Percentiles rank a stretch among this genome's conserved stretches.
Evolutionary conservation across 139 green algal genomes (phyloP).

Genomic region (Gonium pectorale): DNA sequence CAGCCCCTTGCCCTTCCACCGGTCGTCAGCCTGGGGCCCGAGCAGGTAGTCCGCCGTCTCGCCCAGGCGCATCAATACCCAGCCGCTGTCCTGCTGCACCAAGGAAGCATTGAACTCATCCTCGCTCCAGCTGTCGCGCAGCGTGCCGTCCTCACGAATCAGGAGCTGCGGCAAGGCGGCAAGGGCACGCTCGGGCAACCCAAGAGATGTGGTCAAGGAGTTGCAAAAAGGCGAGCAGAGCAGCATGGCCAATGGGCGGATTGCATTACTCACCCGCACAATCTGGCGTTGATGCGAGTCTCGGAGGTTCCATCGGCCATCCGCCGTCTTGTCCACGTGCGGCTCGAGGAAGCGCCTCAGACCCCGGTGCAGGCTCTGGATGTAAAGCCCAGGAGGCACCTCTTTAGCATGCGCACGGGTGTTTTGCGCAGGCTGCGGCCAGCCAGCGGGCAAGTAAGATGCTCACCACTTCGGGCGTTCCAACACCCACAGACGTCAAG

Average conservation of each 20-base stretch:
- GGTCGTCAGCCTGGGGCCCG: neutral
- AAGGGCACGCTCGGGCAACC: neutral
- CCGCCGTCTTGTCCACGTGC: neutral
- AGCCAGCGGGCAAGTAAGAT: neutral
- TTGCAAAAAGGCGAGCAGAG: neutral
- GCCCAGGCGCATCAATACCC: conserved; percentile 4
- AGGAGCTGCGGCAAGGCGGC: conserved; percentile 16
- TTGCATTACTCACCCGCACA: neutral
- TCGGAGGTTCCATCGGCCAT: conserved; percentile 8
- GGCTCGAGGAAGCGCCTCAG: neutral
- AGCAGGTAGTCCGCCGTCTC: conserved; percentile 20
- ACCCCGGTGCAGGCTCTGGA: neutral
- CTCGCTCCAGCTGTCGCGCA: neutral
- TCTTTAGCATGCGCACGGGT: no score
- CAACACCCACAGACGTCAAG: neutral
- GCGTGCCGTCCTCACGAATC: conserved; percentile 1
- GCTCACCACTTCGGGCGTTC: neutral
- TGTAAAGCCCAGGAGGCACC: no score
- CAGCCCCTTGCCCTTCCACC: conserved; percentile 3
- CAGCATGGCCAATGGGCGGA: neutral
- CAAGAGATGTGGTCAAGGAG: neutral
- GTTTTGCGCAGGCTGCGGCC: no score
- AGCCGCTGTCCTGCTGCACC: conserved; percentile 2
- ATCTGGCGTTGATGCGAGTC: conserved; percentile 22
- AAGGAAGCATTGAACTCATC: neutral